Base-by-base conservation (phyloP, 2,329 filamentous ascomycete species). In the Colletotrichum agaves region DNA sequence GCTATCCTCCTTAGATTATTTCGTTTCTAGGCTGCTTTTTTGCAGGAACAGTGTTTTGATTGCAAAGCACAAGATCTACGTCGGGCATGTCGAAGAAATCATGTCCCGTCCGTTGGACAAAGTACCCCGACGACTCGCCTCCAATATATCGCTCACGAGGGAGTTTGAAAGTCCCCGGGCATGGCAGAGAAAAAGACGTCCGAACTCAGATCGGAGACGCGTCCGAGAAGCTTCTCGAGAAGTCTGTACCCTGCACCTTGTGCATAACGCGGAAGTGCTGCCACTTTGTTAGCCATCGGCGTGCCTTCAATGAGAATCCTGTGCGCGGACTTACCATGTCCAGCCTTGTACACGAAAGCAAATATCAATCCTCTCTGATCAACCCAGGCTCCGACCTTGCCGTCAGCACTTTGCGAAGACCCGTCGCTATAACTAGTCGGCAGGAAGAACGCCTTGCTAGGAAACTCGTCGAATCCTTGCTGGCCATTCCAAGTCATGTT, bases 401-500 rank as follows among this genome's bases (percentile, higher is more conserved):
- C 63, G 5, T 49, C 49, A 2, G 63, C 13, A n/a, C 63, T 66
- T 33, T 66, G 63, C 3, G 63, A 66, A 2, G 58, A 66, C 3
- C 44, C 11, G 27, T 66, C 63, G 21, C 58, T 66, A 33, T 21
- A 50, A 5, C 58, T 21, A 4, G 41, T 37, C 0, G 92, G 91
- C 0, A 94, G 90, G 75, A 87, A 93, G 75, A 93, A 90, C 1
- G 88, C 87, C 61, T 88, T 84, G 2, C 75, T 75, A 0, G 92
- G 92, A 0, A 79, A 77, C 2, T 78, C 75, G 71, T 89, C 86
- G 82, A 95, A 94, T 0, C 92, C 92, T 52, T 91, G 87, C 39
- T 83, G 76, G 7, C 91, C 91, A 64, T 88, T 87, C 88, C 90
- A 95, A 0, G 91, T 94, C 90, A 94, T 93, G 80, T 94, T 94